Percentiles rank a stretch among this genome's conserved stretches.
These are phyloP conservation scores for Arthroderma sp. DNA, from an alignment of 2,329 filamentous ascomycete genomes.

Conservation along the genomic window DNA sequence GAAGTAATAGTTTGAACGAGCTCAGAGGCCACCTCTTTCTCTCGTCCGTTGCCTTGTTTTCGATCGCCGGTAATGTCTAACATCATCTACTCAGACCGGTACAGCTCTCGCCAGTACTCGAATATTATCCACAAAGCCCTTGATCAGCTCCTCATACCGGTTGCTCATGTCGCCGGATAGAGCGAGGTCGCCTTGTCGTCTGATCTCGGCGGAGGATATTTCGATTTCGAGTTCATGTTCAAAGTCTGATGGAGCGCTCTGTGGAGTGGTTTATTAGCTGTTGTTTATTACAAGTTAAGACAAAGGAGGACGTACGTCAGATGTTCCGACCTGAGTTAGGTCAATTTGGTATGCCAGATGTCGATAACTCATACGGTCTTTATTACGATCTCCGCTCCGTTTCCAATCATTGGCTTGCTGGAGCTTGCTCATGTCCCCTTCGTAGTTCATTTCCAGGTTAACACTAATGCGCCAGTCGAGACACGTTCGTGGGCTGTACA, in stretches of 20 bases:
- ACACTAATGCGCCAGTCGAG: conserved; percentile 91
- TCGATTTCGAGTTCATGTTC: conserved; percentile 40
- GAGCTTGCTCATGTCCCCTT: conserved; percentile 51
- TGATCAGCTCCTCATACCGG: conserved; percentile 36
- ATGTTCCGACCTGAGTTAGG: conserved; percentile 69
- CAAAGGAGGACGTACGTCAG: conserved; percentile 29
- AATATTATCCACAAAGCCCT: conserved; percentile 40
- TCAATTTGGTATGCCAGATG: conserved; percentile 85
- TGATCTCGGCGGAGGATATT: conserved; percentile 35
- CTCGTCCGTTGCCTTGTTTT: not conserved
- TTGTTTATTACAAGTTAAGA: not conserved
- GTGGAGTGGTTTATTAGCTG: not conserved
- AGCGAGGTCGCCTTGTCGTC: conserved; percentile 33
- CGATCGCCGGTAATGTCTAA: not conserved
- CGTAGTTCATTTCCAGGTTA: conserved; percentile 83
- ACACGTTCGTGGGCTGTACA: conserved; percentile 62
- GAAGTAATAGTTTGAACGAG: not conserved
- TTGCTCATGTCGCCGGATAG: conserved; percentile 29
- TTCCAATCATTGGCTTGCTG: conserved; percentile 34
- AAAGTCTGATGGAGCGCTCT: conserved; percentile 9
- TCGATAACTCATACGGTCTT: conserved; percentile 83
- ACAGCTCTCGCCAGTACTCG: conserved; percentile 34
- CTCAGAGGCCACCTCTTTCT: not conserved
- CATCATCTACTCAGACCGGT: conserved; percentile 14
- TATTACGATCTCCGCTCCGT: conserved; percentile 52